Evolutionary conservation across 179 eudicot genomes (phyloP).

Genomic region (Heliamphora pulchella): DNA sequence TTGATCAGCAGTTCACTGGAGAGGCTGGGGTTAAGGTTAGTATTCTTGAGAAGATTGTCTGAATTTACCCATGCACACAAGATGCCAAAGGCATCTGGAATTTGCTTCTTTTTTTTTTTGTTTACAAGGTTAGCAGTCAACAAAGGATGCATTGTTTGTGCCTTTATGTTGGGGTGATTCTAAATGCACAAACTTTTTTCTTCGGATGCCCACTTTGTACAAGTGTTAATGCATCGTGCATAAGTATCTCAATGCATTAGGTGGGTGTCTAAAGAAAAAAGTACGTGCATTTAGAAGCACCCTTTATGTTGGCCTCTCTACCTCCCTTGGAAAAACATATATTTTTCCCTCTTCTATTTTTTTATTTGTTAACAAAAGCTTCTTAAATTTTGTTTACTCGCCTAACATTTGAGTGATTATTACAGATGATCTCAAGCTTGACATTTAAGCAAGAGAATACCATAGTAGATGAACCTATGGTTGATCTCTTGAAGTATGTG

Average conservation of each 20-base stretch:
- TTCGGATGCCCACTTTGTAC: too few species aligned
- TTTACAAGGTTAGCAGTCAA: not conserved
- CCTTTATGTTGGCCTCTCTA: not conserved
- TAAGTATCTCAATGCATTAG: too few species aligned
- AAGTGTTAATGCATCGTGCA: too few species aligned
- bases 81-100: not conserved
- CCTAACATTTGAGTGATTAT: conserved; percentile 16
- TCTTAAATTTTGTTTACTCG: not conserved
- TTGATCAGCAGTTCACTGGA: conserved; percentile 76
- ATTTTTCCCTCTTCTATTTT: not conserved
- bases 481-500: conserved; percentile 65
- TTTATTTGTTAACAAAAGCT: too few species aligned
- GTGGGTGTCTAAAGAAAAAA: too few species aligned
- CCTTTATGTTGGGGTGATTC: not conserved
- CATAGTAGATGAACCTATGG: conserved; percentile 68
- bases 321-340: not conserved
- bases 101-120: not conserved
- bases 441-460: conserved; percentile 93
- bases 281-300: too few species aligned
- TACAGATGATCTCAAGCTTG: conserved; percentile 89
- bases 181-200: too few species aligned
- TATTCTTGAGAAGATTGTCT: not conserved
- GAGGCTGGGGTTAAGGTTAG: conserved; percentile 91
- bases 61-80: not conserved
- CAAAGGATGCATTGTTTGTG: not conserved